Conservation (phyloP, 23 red algal species). For the Gracilaria gracilis region DNA sequence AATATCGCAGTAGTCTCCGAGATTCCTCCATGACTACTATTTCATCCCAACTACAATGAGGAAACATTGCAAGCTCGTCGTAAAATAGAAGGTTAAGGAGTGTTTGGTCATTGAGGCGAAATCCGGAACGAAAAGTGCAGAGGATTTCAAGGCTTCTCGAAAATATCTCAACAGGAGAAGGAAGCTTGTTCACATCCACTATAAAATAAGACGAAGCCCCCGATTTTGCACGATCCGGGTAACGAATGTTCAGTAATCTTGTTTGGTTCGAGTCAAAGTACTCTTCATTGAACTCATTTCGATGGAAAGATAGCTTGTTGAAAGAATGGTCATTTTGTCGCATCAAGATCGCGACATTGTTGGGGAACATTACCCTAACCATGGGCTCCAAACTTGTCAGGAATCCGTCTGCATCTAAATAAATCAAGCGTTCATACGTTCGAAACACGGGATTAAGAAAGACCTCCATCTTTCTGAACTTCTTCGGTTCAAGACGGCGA, state of each 20-base stretch:
- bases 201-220: conserved; percentile 44
- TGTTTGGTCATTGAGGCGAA: conserved; percentile 71
- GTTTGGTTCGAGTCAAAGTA: conserved; percentile 32
- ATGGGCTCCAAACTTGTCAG: conserved; percentile 42
- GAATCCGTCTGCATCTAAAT: conserved; percentile 51
- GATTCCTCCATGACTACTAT: conserved; percentile 36
- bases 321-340: conserved; percentile 65
- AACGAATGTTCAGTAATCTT: conserved; percentile 11
- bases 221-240: conserved; percentile 55
- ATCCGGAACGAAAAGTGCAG: conserved; percentile 59
- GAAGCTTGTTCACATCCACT: conserved; percentile 52
- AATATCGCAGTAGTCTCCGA: conserved; percentile 17
- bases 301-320: conserved; percentile 32
- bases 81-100: conserved; percentile 63
- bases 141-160: conserved; percentile 60
- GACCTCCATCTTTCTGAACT: conserved; percentile 73
- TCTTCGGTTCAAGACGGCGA: conserved; percentile 31
- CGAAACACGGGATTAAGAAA: conserved; percentile 68
- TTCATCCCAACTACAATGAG: conserved; percentile 58
- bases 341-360: conserved; percentile 53
- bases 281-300: conserved; percentile 47
- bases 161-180: conserved; percentile 9
- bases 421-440: conserved; percentile 56
- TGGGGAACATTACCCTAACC: conserved; percentile 34
- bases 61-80: conserved; percentile 35